Evolutionary conservation across 2,329 filamentous ascomycete genomes (phyloP).

Genomic region (Xylariaceae sp.): DNA sequence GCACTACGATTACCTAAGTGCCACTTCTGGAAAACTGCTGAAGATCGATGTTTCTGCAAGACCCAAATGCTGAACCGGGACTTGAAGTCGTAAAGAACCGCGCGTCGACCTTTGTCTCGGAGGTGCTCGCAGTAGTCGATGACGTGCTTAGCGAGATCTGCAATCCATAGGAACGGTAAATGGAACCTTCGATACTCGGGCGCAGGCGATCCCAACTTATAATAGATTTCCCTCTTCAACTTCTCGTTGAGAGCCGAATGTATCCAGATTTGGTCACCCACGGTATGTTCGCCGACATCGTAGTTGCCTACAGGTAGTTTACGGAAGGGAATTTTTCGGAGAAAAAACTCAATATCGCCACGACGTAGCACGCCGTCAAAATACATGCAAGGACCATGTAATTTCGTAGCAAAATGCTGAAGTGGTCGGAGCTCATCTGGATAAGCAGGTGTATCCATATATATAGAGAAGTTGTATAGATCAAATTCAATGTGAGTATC

Average conservation of each 20-base stretch:
- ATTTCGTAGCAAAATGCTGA: slow-evolving; percentile 54
- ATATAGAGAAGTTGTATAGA: slow-evolving; percentile 65
- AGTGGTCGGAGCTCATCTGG: slow-evolving; percentile 60
- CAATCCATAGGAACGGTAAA: slow-evolving; percentile 71
- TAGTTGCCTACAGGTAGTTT: slow-evolving; percentile 72
- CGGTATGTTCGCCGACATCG: slow-evolving; percentile 51
- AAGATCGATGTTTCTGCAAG: slow-evolving; percentile 48
- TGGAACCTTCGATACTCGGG: slow-evolving; percentile 68
- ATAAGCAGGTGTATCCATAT: slow-evolving; percentile 48
- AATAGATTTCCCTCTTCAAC: slow-evolving; percentile 60
- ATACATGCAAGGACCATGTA: slow-evolving; percentile 47
- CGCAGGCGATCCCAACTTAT: slow-evolving; percentile 63
- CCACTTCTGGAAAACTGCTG: slow-evolving; percentile 59
- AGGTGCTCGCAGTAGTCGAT: slow-evolving; percentile 65
- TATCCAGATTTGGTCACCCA: slow-evolving; percentile 67
- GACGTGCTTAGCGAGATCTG: slow-evolving; percentile 72
- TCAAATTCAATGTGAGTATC: slow-evolving; percentile 54
- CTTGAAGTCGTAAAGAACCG: slow-evolving; percentile 64
- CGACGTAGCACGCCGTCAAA: slow-evolving; percentile 66
- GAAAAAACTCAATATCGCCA: slow-evolving; percentile 51
- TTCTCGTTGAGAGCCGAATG: slow-evolving; percentile 55
- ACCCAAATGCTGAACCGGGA: slow-evolving; percentile 65
- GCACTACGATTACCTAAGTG: slow-evolving; percentile 48
- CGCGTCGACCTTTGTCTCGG: slow-evolving; percentile 38
- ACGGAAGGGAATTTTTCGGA: slow-evolving; percentile 62